A percentile compares a stretch with the other conserved stretches of the same genome.
Evolutionary conservation across 148 eudicot genomes (phyloP).

Genomic region (Chenopodium album): DNA sequence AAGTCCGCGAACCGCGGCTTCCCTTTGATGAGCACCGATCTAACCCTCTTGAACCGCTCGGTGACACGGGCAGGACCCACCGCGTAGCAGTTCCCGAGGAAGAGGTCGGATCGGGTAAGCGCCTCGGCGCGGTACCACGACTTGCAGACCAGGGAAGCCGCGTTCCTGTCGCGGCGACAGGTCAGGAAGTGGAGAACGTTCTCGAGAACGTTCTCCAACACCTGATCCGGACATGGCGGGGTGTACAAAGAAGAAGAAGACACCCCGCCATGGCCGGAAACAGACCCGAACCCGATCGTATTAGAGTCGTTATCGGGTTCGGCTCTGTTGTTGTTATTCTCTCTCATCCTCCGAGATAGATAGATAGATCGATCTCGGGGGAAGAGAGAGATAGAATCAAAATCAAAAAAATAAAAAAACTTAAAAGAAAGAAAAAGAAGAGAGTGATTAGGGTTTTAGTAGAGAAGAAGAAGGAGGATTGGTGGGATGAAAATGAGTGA

Average conservation of each 20-base stretch:
- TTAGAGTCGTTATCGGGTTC: background rate
- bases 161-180: slow-evolving; percentile 54
- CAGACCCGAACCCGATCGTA: slow-evolving; percentile 12
- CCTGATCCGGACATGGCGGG: slow-evolving; percentile 60
- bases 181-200: slow-evolving; percentile 63
- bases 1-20: slow-evolving; percentile 82
- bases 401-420: too few relatives aligned
- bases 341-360: slow-evolving; percentile 30
- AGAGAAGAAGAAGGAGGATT: background rate
- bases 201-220: slow-evolving; percentile 75
- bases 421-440: too few relatives aligned
- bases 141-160: slow-evolving; percentile 60
- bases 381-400: background rate
- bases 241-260: slow-evolving; percentile 14
- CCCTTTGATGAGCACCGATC: slow-evolving; percentile 53
- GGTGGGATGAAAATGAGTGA: too few relatives aligned
- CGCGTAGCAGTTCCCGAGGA: slow-evolving; percentile 73
- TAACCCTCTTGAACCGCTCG: slow-evolving; percentile 41
- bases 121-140: slow-evolving; percentile 76
- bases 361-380: slow-evolving; percentile 16
- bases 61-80: slow-evolving; percentile 48
- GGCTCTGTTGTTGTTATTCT: background rate
- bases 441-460: background rate
- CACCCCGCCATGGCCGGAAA: slow-evolving; percentile 1
- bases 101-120: slow-evolving; percentile 62